Evolutionary conservation across 2,329 filamentous ascomycete genomes (phyloP), one percentile per base, ranked within the genome.

Genomic region (Fusarium vanettenii): DNA sequence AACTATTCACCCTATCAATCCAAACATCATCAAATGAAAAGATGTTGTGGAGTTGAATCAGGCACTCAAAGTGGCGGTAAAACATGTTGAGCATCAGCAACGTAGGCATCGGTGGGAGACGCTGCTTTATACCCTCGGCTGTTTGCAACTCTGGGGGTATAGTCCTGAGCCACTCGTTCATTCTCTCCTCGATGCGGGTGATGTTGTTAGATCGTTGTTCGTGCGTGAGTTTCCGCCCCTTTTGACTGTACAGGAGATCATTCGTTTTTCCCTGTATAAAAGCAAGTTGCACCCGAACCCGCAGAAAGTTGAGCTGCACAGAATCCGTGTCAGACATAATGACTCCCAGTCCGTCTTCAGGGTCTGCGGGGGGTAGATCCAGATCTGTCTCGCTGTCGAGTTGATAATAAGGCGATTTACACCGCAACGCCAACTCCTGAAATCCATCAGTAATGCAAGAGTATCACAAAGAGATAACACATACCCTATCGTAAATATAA

Each of bases 381-480:
- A 85, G 68, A 35, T 85, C 83, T 0, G 84, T 79, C 62, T 86
- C 84, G 6, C 69, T 70, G 48, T 85, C 82, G 0, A 78, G 63
- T 22, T 84, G 82, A 7, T 82, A 66, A 16, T 82, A 83, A 1
- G 82, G 82, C 11, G 79, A 80, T 39, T 72, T 77, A 7, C 79
- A 77, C 4, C 78, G 78, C 11, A 85, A 68, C 31, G 82, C 81
- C n/a, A 84, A 74, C 45, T 85, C 82, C 76, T 84, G 20, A 0
- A 1, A 10, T 11, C 3, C 0, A 10, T 74, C 4, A 69, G 66
- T 8, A 6, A 13, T 29, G 16, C 3, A n/a, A 29, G 18, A n/a
- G 4, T n/a, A 1, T 7, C 27, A n/a, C 20, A 18, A 1, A 13
- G 14, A 11, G 4, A 13, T n/a, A 11, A n/a, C 9, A 35, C 68